Percentiles rank a stretch among this genome's conserved stretches.
Conservation (phyloP, 352 stramenopile species). For the Phytophthora brassicae region DNA sequence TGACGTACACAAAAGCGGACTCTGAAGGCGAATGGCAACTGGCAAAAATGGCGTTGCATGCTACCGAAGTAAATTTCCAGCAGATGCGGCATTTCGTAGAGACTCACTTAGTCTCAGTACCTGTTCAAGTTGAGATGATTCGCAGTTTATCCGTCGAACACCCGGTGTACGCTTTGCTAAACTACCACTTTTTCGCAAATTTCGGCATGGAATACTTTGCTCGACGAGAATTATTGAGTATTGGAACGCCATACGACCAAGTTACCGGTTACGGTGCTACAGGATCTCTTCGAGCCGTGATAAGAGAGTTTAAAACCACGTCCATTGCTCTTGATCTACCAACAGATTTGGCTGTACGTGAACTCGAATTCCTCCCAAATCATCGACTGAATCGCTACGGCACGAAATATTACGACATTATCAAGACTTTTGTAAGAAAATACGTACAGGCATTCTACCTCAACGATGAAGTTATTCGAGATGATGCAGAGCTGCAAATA, state of each 20-base stretch:
- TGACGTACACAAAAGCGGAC: conserved; percentile 35
- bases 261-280: conserved; percentile 38
- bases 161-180: conserved; percentile 40
- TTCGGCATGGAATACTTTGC: conserved; percentile 43
- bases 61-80: conserved; percentile 36
- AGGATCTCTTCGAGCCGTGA: conserved; percentile 34
- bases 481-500: conserved; percentile 47
- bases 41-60: conserved; percentile 45
- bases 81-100: conserved; percentile 33
- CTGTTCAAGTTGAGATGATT: conserved; percentile 46
- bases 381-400: conserved; percentile 31
- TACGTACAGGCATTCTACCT: conserved; percentile 44
- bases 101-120: conserved; percentile 34
- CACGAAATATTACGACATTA: conserved; percentile 28
- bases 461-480: conserved; percentile 17
- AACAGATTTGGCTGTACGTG: conserved; percentile 23
- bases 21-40: conserved; percentile 34
- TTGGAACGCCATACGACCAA: conserved; percentile 35
- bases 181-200: conserved; percentile 41
- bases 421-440: conserved; percentile 42
- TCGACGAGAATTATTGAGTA: conserved; percentile 26
- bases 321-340: conserved; percentile 26
- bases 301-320: conserved; percentile 24
- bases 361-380: conserved; percentile 26
- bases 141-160: conserved; percentile 32